phyloP scores from a whole-genome alignment of 345 rosid genomes.

The Arabis hirsuta region DNA sequence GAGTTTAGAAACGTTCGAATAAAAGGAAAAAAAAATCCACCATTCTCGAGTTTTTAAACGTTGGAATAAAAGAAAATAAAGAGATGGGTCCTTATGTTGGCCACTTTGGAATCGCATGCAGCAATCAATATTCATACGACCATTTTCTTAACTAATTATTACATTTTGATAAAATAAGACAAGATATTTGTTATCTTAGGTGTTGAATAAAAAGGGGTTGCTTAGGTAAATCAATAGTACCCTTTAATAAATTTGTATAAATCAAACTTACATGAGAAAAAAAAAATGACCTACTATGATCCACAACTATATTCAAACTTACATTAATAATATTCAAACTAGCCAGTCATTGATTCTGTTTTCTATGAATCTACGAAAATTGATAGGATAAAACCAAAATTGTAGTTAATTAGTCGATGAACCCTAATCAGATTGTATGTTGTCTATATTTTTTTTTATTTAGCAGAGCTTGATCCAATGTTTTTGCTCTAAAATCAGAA shows the following conservation, averaged over 20 bases:
- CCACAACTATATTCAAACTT: background rate
- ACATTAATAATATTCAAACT: constrained; percentile 10
- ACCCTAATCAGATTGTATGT: no score
- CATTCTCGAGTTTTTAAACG: constrained; percentile 1
- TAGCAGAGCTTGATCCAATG: background rate
- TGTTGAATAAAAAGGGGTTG: constrained; percentile 9
- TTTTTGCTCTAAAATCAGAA: background rate
- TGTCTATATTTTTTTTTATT: background rate
- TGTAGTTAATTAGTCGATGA: no score
- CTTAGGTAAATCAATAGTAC: constrained; percentile 10
- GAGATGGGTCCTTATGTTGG: constrained; percentile 26
- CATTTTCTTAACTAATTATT: constrained; percentile 22
- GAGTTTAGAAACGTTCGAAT: constrained; percentile 1
- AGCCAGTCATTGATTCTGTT: background rate
- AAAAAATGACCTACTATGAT: background rate
- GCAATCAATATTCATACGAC: constrained; percentile 32
- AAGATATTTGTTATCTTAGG: constrained; percentile 16
- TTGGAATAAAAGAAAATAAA: background rate
- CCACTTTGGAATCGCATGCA: constrained; percentile 27
- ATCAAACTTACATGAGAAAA: background rate
- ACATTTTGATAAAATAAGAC: constrained; percentile 20
- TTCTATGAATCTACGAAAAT: background rate
- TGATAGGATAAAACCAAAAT: background rate
- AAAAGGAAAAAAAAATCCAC: background rate
- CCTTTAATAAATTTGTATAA: background rate